These are phyloP conservation scores for Forsythia viridissima DNA, from an alignment of 257 asterid genomes.

Conservation along the genomic window DNA sequence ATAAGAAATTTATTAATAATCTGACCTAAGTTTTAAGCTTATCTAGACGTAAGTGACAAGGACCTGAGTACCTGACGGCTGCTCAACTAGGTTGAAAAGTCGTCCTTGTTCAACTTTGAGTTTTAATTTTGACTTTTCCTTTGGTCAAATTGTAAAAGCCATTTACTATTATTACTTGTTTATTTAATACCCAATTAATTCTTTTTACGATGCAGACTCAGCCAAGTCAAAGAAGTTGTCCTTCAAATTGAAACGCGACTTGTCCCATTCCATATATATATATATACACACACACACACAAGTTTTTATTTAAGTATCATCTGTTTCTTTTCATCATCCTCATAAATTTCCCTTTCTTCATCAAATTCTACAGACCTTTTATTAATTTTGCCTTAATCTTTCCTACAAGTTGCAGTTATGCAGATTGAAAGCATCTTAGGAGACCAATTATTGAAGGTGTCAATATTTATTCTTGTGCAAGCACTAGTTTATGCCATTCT, in stretches of 20 bases:
- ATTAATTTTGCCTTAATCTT: not conserved
- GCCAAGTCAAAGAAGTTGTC: conserved; percentile 9
- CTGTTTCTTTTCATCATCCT: not conserved
- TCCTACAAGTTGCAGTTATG: conserved; percentile 10
- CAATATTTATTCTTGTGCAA: conserved; percentile 58
- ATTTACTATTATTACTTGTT: too few relatives aligned
- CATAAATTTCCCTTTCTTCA: not conserved
- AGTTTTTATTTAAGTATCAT: not conserved
- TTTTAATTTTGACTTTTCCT: not conserved
- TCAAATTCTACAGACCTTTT: not conserved
- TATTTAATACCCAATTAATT: not conserved
- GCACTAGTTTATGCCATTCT: conserved; percentile 61
- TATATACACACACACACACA: not conserved
- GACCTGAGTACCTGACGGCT: too few relatives aligned
- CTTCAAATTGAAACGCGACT: not conserved
- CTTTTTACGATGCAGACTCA: not conserved
- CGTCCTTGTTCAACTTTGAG: too few relatives aligned
- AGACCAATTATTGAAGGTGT: conserved; percentile 51
- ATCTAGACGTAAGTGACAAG: too few relatives aligned
- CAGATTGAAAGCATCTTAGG: conserved; percentile 33
- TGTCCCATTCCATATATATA: not conserved
- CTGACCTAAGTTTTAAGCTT: too few relatives aligned
- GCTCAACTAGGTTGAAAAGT: too few relatives aligned
- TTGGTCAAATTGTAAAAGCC: too few relatives aligned
- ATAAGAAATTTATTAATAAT: too few relatives aligned